Evolutionary conservation across 345 rosid species (phyloP).

Genomic region (Lagerstroemia speciosa): DNA sequence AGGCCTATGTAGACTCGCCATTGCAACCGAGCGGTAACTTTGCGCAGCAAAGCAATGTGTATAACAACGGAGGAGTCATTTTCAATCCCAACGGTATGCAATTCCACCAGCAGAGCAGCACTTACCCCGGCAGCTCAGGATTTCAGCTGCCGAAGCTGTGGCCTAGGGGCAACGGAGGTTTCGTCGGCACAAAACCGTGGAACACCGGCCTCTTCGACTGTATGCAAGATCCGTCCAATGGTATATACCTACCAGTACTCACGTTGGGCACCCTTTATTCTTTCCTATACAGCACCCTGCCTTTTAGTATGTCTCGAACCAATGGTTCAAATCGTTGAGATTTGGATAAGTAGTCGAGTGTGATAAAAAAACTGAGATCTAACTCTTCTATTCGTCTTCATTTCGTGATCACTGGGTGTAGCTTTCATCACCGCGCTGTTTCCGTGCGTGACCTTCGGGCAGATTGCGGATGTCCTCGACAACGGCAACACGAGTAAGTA

Average conservation of each 20-base stretch:
- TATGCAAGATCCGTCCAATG: constrained; percentile 29
- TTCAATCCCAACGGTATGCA: too few relatives aligned
- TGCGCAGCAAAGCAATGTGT: neutral
- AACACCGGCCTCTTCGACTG: constrained; percentile 28
- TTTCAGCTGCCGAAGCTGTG: constrained; percentile 8
- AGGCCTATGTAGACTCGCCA: neutral
- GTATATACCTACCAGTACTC: neutral
- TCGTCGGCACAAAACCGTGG: constrained; percentile 11
- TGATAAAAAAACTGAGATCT: neutral
- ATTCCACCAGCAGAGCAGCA: constrained; percentile 6
- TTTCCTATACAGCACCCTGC: neutral
- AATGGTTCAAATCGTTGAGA: neutral
- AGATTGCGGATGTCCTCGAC: constrained; percentile 45
- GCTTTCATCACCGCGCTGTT: constrained; percentile 24
- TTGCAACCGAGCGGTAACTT: neutral
- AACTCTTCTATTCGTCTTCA: neutral
- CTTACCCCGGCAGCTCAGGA: neutral
- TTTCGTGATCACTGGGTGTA: constrained; percentile 2
- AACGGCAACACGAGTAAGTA: constrained; percentile 39
- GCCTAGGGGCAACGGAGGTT: neutral
- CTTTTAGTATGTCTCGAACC: neutral
- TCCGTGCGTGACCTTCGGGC: constrained; percentile 44
- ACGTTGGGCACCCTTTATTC: neutral
- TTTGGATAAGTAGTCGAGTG: neutral
- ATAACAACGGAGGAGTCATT: neutral